phyloP scores from a whole-genome alignment of 2,329 filamentous ascomycete species.

The Neobulgaria alba region DNA sequence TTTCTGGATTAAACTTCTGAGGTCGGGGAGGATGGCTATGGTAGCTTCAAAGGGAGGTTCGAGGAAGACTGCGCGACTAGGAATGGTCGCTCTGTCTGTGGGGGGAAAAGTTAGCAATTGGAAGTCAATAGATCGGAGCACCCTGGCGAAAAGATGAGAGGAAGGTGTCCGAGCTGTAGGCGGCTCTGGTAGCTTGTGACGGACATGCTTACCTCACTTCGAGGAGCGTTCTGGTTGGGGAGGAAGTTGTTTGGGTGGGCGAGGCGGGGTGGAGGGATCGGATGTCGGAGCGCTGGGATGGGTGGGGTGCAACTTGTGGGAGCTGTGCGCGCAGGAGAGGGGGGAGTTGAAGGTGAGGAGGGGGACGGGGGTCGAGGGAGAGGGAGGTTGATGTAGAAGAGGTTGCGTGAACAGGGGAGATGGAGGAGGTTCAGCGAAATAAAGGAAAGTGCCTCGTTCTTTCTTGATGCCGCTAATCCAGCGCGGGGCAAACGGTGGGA shows the following conservation, averaged over 20 bases:
- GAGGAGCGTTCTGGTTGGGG: background rate
- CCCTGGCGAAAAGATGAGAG: background rate
- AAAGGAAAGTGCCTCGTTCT: too few relatives aligned
- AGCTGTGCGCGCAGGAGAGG: constrained; percentile 14
- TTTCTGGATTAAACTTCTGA: constrained; percentile 7
- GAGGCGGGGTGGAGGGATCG: constrained; percentile 7
- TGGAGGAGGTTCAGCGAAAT: background rate
- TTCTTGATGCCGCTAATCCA: background rate
- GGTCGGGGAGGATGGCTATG: background rate
- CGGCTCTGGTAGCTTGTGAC: background rate
- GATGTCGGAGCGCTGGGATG: constrained; percentile 10
- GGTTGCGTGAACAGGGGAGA: too few relatives aligned
- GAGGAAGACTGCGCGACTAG: constrained; percentile 1
- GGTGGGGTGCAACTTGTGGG: constrained; percentile 2
- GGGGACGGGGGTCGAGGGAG: background rate
- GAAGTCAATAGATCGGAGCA: background rate
- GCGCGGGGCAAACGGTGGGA: background rate
- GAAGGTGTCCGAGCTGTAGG: too few relatives aligned
- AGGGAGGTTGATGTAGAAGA: background rate
- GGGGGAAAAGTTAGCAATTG: background rate
- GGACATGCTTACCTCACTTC: background rate
- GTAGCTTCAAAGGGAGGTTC: background rate
- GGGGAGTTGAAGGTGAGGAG: constrained; percentile 14
- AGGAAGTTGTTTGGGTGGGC: background rate
- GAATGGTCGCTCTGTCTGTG: background rate